phyloP scores from a whole-genome alignment of 2,329 filamentous ascomycete genomes.

The Aspergillus unguis region DNA sequence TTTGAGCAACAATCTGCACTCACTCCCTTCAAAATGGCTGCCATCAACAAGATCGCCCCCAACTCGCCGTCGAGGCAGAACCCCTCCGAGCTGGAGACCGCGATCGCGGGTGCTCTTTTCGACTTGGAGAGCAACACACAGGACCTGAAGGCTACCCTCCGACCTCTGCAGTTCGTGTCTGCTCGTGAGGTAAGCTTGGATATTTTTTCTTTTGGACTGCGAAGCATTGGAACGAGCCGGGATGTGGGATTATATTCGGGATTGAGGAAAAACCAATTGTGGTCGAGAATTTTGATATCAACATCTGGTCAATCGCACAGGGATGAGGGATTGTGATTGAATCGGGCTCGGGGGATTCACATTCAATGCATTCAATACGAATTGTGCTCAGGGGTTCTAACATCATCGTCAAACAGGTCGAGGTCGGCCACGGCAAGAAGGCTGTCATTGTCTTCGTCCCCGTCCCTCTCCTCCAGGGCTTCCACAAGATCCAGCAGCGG shows the following conservation, averaged over 20 bases:
- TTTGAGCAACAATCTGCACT: slow-evolving; percentile 38
- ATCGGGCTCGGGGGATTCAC: background rate
- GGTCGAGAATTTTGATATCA: background rate
- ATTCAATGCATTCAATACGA: background rate
- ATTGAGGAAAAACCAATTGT: background rate
- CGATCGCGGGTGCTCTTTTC: slow-evolving; percentile 94
- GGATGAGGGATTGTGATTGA: background rate
- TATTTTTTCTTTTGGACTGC: background rate
- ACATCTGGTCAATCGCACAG: background rate
- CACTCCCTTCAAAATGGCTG: slow-evolving; percentile 56
- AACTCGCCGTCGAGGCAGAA: slow-evolving; percentile 95
- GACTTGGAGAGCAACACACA: slow-evolving; percentile 99
- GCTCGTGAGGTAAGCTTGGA: slow-evolving; percentile 86
- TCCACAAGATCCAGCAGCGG: slow-evolving; percentile 99
- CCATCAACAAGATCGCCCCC: slow-evolving; percentile 96
- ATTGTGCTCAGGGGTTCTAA: slow-evolving; percentile 22
- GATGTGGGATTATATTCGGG: background rate
- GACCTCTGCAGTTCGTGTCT: slow-evolving; percentile 97
- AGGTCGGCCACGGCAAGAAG: slow-evolving; percentile 99
- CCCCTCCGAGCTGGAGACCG: slow-evolving; percentile 96
- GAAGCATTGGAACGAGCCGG: background rate
- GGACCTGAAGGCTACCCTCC: slow-evolving; percentile 93
- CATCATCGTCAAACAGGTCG: slow-evolving; percentile 67
- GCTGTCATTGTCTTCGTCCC: slow-evolving; percentile 99
- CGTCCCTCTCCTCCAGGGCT: slow-evolving; percentile 94